Base-by-base conservation (phyloP, 305 asterid genomes). In the Fraxinus paxiana region DNA sequence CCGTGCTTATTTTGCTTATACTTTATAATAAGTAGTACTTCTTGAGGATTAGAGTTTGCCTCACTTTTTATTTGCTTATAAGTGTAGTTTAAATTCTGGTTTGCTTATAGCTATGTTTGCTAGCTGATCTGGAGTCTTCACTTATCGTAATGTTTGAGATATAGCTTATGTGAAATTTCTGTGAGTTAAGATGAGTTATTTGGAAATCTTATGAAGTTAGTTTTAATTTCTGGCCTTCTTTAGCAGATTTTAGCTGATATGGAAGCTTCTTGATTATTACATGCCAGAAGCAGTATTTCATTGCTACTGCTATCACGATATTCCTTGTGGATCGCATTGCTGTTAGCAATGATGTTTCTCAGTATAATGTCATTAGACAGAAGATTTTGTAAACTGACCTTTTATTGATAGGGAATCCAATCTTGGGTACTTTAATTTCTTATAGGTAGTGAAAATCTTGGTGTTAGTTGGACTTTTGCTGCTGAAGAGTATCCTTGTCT, bases 21-120 rank as follows among this genome's bases (percentile, higher is more conserved):
- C 91, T 81, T 79, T 75, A 76, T 80, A 90, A 91, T 89, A 87
- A 90, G 86, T 89, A 87, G 86, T 89, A 83, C 85, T 88, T 80
- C 84, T 88, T 80, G 80, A 82, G 87, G 85, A 86, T 80, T 87
- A 83, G 91, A 82, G 86, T 3, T 90, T 86, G 76, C 84, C 85
- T 88, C 61, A 78, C 77, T 81, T 81, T 73, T 69, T 86, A 77
- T 86, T 78, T 90, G 85, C 83, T 74, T 86, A 85, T 22, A 84
- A 82, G 38, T 93, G 91, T 91, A 90, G 92, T 84, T 83, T 87
- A 84, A 77, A 82, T 84, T 87, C 77, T n/a, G 79, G 90, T 85
- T 85, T 88, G 91, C 88, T 83, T 88, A 77, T 85, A 73, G 89
- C 87, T 84, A 38, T 84, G 79, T 79, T 79, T 82, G 75, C 80